Percentiles rank a stretch among this genome's conserved stretches.
These are phyloP conservation scores for thale cress (Arabidopsis thaliana) DNA, from an alignment of 345 rosid genomes.

Conservation along the genomic window DNA sequence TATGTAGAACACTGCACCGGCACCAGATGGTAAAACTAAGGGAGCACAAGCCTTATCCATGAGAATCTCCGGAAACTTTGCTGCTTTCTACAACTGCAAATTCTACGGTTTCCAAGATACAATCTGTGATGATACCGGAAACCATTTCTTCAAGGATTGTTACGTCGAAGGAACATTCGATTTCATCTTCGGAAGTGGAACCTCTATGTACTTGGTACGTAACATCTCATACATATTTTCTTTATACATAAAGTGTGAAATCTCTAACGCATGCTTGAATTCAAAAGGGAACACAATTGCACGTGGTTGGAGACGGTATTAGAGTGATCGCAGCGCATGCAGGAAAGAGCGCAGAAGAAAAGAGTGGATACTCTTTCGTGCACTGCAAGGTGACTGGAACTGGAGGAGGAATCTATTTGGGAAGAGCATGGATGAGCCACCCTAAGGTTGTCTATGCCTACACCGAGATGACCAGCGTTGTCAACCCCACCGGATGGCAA, in stretches of 20 bases:
- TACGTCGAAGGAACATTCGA: slow-evolving; percentile 81
- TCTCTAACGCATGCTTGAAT: slow-evolving; percentile 2
- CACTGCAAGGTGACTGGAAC: slow-evolving; percentile 55
- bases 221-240: neutral
- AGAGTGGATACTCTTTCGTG: slow-evolving; percentile 58
- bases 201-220: slow-evolving; percentile 64
- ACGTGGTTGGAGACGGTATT: slow-evolving; percentile 47
- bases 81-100: slow-evolving; percentile 67
- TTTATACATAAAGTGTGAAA: slow-evolving; percentile 4
- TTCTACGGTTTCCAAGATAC: slow-evolving; percentile 76
- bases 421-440: slow-evolving; percentile 69
- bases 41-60: slow-evolving; percentile 69
- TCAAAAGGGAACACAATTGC: slow-evolving; percentile 44
- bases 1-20: slow-evolving; percentile 64
- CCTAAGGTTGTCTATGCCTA: slow-evolving; percentile 65
- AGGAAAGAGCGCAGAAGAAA: slow-evolving; percentile 47
- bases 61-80: slow-evolving; percentile 57
- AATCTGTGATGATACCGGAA: slow-evolving; percentile 67
- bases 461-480: slow-evolving; percentile 49
- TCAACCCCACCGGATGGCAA: slow-evolving; percentile 63
- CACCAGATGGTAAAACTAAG: slow-evolving; percentile 46
- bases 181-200: slow-evolving; percentile 78
- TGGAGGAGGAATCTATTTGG: slow-evolving; percentile 52
- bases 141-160: slow-evolving; percentile 77
- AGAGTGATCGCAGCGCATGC: slow-evolving; percentile 74